These are phyloP conservation scores for Lumnitzera littorea DNA, from an alignment of 345 rosid genomes.

Conservation along the genomic window DNA sequence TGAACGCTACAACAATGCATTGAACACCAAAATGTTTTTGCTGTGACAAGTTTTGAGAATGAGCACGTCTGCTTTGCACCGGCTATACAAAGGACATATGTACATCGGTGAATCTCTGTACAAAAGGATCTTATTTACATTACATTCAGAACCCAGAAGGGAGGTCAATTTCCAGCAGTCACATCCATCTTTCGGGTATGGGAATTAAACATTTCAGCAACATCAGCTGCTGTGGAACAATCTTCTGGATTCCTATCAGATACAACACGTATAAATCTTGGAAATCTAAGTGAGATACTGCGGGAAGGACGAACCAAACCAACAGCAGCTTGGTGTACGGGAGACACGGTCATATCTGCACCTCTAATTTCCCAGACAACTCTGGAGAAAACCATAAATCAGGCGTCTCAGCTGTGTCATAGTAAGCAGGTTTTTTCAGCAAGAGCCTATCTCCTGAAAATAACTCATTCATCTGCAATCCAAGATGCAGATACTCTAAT, in stretches of 20 bases:
- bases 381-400: slow-evolving; percentile 76
- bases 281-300: slow-evolving; percentile 80
- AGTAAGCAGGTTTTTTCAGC: slow-evolving; percentile 59
- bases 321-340: slow-evolving; percentile 68
- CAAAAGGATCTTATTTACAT: background rate
- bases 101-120: background rate
- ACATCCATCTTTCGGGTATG: slow-evolving; percentile 72
- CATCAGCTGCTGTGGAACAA: slow-evolving; percentile 61
- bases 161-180: slow-evolving; percentile 8
- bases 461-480: slow-evolving; percentile 70
- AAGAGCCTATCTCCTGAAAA: slow-evolving; percentile 60
- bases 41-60: too few relatives aligned
- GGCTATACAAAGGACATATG: too few relatives aligned
- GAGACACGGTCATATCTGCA: slow-evolving; percentile 83
- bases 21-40: too few relatives aligned
- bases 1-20: too few relatives aligned
- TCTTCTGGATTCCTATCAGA: slow-evolving; percentile 59
- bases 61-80: too few relatives aligned
- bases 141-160: background rate
- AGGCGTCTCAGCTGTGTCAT: slow-evolving; percentile 64
- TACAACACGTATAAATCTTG: slow-evolving; percentile 45
- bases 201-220: slow-evolving; percentile 66
- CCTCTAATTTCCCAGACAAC: slow-evolving; percentile 81
- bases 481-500: background rate
- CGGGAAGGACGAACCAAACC: slow-evolving; percentile 77